Evolutionary conservation across 306 rosid species (phyloP).

Genomic region (Abrus pulchellus): DNA sequence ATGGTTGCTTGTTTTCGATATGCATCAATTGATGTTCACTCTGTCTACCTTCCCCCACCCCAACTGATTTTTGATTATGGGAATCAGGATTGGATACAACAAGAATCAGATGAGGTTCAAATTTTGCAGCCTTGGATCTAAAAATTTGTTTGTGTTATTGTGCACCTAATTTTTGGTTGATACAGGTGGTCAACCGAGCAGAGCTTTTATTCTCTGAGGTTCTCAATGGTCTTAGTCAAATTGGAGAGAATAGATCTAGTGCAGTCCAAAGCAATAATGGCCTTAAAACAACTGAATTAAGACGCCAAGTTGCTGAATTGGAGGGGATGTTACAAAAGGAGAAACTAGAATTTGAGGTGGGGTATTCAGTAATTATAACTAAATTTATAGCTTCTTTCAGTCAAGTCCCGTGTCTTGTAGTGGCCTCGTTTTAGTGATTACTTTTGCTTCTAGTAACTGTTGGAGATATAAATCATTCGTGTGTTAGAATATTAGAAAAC

Average conservation of each 20-base stretch:
- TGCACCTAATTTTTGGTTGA: slow-evolving; percentile 49
- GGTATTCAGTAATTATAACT: slow-evolving; percentile 43
- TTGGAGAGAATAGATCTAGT: slow-evolving; percentile 66
- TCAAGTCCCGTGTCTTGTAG: slow-evolving; percentile 21
- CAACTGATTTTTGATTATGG: slow-evolving; percentile 68
- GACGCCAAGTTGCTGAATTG: slow-evolving; percentile 71
- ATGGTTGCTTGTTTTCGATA: slow-evolving; percentile 99
- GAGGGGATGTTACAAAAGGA: slow-evolving; percentile 83
- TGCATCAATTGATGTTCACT: slow-evolving; percentile 88
- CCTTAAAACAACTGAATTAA: slow-evolving; percentile 61
- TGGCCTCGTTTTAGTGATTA: slow-evolving; percentile 25
- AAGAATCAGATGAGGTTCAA: slow-evolving; percentile 80
- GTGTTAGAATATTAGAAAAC: slow-evolving; percentile 34
- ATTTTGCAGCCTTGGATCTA: slow-evolving; percentile 48
- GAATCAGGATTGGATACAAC: slow-evolving; percentile 86
- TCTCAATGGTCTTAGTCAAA: slow-evolving; percentile 76
- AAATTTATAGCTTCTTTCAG: slow-evolving; percentile 40
- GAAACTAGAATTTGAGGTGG: slow-evolving; percentile 89
- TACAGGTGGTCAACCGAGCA: slow-evolving; percentile 78
- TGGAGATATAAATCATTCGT: slow-evolving; percentile 19
- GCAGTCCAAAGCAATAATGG: slow-evolving; percentile 49
- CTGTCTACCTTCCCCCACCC: slow-evolving; percentile 89
- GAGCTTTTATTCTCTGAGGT: slow-evolving; percentile 86
- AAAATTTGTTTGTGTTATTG: slow-evolving; percentile 12
- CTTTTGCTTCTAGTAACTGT: slow-evolving; percentile 25